These are phyloP conservation scores for Zostera marina DNA, from an alignment of 116 monocot species.

Conservation along the genomic window DNA sequence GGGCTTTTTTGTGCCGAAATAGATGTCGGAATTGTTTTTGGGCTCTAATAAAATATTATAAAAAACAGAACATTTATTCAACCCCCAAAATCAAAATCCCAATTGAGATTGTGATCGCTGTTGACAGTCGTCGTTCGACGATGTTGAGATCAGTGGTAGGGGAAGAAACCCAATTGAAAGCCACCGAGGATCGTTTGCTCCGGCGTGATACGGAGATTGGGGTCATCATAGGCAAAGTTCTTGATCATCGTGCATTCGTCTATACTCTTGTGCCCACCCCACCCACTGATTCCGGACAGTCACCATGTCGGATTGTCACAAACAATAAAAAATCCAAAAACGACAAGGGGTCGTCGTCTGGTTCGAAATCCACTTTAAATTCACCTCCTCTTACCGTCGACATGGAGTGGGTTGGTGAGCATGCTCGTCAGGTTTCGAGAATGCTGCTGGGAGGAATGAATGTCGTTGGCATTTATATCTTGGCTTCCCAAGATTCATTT, in stretches of 20 bases:
- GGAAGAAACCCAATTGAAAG: constrained; percentile 56
- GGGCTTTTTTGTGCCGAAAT: too few species aligned
- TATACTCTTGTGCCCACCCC: constrained; percentile 84
- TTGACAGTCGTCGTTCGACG: neutral
- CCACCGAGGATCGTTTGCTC: constrained; percentile 51
- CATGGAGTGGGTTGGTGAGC: constrained; percentile 92
- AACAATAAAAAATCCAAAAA: neutral
- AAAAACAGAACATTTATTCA: too few species aligned
- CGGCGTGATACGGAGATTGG: constrained; percentile 40
- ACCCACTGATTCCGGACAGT: constrained; percentile 49
- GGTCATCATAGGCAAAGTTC: constrained; percentile 54
- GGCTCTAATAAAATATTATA: too few species aligned
- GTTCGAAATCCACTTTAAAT: neutral
- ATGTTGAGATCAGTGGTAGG: constrained; percentile 68
- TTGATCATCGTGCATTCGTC: constrained; percentile 30
- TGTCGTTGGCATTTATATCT: constrained; percentile 70
- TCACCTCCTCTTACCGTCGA: constrained; percentile 45
- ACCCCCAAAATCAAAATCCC: too few species aligned
- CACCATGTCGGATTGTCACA: constrained; percentile 31
- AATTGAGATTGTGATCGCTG: too few species aligned
- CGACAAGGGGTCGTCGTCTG: constrained; percentile 7
- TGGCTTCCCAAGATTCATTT: constrained; percentile 60
- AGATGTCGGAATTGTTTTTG: too few species aligned
- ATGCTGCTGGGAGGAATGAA: constrained; percentile 86
- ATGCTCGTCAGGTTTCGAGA: constrained; percentile 84